Conservation (phyloP, 257 asterid genomes). For the Solanum lycopersicoides region DNA sequence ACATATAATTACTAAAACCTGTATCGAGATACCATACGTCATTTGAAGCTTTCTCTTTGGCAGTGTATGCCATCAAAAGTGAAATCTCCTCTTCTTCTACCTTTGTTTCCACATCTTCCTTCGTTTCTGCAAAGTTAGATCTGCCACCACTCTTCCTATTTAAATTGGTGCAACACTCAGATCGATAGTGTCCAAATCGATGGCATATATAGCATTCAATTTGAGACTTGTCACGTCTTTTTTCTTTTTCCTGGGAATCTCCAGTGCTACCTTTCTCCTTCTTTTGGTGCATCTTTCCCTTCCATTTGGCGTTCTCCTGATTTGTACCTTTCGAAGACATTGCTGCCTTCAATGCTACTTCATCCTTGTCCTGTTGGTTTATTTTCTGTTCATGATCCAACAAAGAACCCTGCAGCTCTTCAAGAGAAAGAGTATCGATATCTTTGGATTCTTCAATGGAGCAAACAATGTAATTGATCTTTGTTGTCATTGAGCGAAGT, state of each 20-base stretch:
- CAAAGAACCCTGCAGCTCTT: background rate
- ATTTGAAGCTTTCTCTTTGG: background rate
- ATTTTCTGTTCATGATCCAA: background rate
- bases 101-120: background rate
- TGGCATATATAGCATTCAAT: no score
- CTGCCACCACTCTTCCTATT: background rate
- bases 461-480: background rate
- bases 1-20: background rate
- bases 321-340: background rate
- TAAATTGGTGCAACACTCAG: background rate
- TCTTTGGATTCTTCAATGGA: background rate
- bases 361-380: background rate
- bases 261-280: no score
- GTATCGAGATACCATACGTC: background rate
- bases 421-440: no score
- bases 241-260: no score
- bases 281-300: background rate
- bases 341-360: background rate
- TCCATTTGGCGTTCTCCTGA: background rate
- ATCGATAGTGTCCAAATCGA: background rate
- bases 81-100: background rate
- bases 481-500: background rate
- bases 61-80: background rate
- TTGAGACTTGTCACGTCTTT: no score
- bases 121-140: background rate